Conservation (phyloP, 257 asterid genomes). For the Solanum sejunctum region DNA sequence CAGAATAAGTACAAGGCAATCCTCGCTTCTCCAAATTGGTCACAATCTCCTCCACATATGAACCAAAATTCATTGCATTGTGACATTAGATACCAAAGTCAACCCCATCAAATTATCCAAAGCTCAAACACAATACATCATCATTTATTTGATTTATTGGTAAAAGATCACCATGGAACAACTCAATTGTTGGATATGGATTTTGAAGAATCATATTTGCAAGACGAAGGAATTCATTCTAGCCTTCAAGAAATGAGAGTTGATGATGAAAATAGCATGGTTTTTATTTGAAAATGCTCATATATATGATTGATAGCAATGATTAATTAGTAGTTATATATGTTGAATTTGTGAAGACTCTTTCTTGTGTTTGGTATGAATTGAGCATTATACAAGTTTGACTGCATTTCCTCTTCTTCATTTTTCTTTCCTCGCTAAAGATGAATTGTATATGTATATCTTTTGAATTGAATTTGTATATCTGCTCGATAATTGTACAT, state of each 20-base stretch:
- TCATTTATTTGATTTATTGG: not conserved
- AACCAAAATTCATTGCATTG: constrained; percentile 13
- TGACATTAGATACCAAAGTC: constrained; percentile 9
- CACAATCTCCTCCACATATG: not conserved
- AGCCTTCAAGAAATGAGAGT: constrained; percentile 16
- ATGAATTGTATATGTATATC: too few relatives aligned
- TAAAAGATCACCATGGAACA: not conserved
- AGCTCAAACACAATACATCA: constrained; percentile 9
- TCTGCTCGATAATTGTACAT: too few relatives aligned
- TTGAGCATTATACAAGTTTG: not conserved
- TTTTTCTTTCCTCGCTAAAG: not conserved
- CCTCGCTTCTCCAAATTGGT: constrained; percentile 6
- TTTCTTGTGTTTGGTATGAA: not conserved
- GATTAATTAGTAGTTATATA: not conserved
- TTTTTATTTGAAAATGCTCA: constrained; percentile 21
- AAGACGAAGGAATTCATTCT: not conserved
- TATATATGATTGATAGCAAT: not conserved
- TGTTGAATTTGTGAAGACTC: not conserved
- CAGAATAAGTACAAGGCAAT: not conserved
- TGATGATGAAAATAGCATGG: constrained; percentile 24
- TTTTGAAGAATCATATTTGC: constrained; percentile 6
- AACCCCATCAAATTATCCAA: constrained; percentile 4
- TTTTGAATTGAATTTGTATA: too few relatives aligned
- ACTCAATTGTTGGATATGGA: constrained; percentile 12
- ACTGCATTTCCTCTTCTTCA: not conserved